Base-by-base conservation (phyloP, 2,329 filamentous ascomycete species). In the Aureobasidium mangrovei region DNA sequence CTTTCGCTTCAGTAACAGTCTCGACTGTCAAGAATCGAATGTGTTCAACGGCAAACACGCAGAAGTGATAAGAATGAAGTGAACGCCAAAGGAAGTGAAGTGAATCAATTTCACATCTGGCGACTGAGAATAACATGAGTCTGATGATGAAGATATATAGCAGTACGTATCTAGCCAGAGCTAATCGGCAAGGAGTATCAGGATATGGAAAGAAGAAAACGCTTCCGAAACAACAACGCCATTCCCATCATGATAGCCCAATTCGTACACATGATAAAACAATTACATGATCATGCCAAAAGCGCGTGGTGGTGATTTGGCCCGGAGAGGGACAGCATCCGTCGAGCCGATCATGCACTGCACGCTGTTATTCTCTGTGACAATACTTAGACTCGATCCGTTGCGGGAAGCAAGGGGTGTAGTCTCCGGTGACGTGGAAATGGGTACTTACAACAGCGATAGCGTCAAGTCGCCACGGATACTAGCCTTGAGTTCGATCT, bases 391-490 rank as follows among this genome's bases (percentile, higher is more conserved):
- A 54, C 41, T 29, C 32, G n/a, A 40, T 45, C 43, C 41, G 32
- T 36, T 54, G 49, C 49, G 31, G 40, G 32, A 27, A 53, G 32
- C 35, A 40, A 53, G 32, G 31, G 32, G 31, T 36, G 49, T 36
- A 36, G 41, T 53, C 39, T 44, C 5, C 2, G n/a, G 6, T 27
- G 12, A 26, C 12, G 10, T 26, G 5, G 1, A 26, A 28, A 41
- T 4, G n/a, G 28, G 28, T 38, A 83, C 81, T 75, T 78, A 88
- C 85, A 86, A 81, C 64, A 93, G 76, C 60, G 83, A 85, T 60
- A 93, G 70, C 33, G 87, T 90, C 60, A 94, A 72, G 72, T 94
- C 89, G 65, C 89, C 89, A 63, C 90, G 83, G 60, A 93, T 90
- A 69, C 85, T 84, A 24, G 88, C 88, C 76, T 93, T 93, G 58